phyloP scores from a whole-genome alignment of 2,329 filamentous ascomycete genomes.

The Colletotrichum viniferum region DNA sequence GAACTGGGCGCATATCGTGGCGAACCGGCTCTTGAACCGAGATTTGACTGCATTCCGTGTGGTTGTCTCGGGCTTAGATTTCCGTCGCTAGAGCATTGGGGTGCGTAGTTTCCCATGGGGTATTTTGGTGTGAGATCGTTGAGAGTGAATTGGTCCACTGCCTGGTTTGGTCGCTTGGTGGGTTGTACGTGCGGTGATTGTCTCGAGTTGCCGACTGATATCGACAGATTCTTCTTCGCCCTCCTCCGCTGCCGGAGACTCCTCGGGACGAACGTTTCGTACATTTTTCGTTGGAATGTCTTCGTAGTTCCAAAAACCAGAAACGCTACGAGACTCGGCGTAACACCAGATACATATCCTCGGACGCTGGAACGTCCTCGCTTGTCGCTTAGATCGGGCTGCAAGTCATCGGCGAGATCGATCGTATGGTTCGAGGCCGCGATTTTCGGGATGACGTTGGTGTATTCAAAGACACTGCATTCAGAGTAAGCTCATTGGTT shows the following conservation, averaged over 20 bases:
- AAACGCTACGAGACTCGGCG: constrained; percentile 26
- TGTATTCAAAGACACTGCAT: constrained; percentile 9
- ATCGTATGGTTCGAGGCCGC: constrained; percentile 33
- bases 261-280: background rate
- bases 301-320: constrained; percentile 30
- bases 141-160: background rate
- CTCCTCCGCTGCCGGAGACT: background rate
- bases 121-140: background rate
- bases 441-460: constrained; percentile 31
- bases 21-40: background rate
- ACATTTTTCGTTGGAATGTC: constrained; percentile 18
- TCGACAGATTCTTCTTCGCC: background rate
- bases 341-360: constrained; percentile 29
- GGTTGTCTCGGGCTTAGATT: background rate
- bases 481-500: background rate
- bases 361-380: constrained; percentile 21
- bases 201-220: background rate
- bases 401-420: constrained; percentile 27
- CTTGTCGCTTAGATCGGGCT: constrained; percentile 34
- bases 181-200: background rate
- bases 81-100: background rate
- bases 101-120: background rate
- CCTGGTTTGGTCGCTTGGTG: background rate
- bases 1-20: background rate
- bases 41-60: background rate